These are phyloP conservation scores for Dipteronia sinensis DNA, from an alignment of 345 rosid genomes.

Conservation along the genomic window DNA sequence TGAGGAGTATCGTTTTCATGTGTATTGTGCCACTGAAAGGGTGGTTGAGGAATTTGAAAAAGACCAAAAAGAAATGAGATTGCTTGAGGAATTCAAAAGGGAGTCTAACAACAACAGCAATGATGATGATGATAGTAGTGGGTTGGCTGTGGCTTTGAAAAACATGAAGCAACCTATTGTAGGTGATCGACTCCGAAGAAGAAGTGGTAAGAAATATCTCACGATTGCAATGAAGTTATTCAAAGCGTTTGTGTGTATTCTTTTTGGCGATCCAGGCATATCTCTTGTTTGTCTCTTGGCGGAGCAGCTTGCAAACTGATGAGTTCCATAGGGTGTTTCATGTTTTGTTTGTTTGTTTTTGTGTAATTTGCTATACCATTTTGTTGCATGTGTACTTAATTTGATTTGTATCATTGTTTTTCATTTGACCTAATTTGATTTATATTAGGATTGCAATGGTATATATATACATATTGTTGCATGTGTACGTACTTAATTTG, in stretches of 20 bases:
- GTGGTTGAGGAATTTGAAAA: background rate
- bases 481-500: too few relatives aligned
- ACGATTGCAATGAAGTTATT: background rate
- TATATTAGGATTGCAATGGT: too few relatives aligned
- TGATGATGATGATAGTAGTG: background rate
- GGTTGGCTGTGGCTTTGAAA: constrained; percentile 4
- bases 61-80: too few relatives aligned
- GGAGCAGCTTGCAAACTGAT: background rate
- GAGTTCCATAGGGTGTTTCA: too few relatives aligned
- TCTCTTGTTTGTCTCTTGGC: background rate
- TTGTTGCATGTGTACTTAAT: too few relatives aligned
- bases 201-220: background rate
- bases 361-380: too few relatives aligned
- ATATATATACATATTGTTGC: too few relatives aligned
- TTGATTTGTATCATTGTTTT: too few relatives aligned
- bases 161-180: background rate
- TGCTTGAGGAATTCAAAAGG: background rate
- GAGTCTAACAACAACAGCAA: background rate
- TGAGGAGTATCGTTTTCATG: constrained; percentile 10
- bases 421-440: too few relatives aligned
- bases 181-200: background rate
- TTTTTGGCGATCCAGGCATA: too few relatives aligned
- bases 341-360: too few relatives aligned
- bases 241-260: too few relatives aligned
- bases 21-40: constrained; percentile 5